phyloP scores from a whole-genome alignment of 345 rosid species.

The Populus deltoides region DNA sequence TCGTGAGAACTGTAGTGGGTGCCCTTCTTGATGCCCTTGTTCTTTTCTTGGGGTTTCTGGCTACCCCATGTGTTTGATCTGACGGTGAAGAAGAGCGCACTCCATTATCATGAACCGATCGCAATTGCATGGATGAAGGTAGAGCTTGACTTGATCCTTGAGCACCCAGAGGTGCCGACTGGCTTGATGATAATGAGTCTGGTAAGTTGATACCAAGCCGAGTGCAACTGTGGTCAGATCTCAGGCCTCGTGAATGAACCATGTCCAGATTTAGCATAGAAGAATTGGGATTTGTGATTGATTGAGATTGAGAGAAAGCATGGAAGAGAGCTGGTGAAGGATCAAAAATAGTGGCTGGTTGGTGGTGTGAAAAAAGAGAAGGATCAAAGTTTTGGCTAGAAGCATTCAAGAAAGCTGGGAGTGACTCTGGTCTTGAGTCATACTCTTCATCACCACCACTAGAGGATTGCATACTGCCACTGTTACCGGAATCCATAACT shows the following conservation, averaged over 20 bases:
- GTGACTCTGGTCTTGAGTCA: constrained; percentile 46
- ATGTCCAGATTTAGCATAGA: constrained; percentile 31
- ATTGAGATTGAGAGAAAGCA: constrained; percentile 33
- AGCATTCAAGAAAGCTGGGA: constrained; percentile 34
- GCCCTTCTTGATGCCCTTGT: constrained; percentile 87
- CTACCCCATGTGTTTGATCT: background rate
- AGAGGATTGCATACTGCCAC: constrained; percentile 72
- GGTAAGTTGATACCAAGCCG: constrained; percentile 14
- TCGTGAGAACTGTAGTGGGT: constrained; percentile 81
- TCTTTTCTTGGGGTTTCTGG: constrained; percentile 72
- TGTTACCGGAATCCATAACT: constrained; percentile 76
- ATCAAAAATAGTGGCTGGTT: constrained; percentile 31
- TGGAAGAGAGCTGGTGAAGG: constrained; percentile 32
- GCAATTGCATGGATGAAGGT: constrained; percentile 21
- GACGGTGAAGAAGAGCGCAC: constrained; percentile 7
- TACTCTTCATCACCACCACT: constrained; percentile 67
- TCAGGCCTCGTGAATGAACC: constrained; percentile 16
- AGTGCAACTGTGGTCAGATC: constrained; percentile 31
- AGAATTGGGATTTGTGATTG: constrained; percentile 26
- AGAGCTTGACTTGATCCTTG: constrained; percentile 24
- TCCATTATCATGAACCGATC: constrained; percentile 21
- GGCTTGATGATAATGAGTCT: constrained; percentile 18
- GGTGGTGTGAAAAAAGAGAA: constrained; percentile 30
- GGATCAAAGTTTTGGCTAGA: constrained; percentile 30
- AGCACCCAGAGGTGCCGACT: constrained; percentile 13